Base-by-base conservation (phyloP, 2,329 filamentous ascomycete species). In the Xylariaceae sp. region DNA sequence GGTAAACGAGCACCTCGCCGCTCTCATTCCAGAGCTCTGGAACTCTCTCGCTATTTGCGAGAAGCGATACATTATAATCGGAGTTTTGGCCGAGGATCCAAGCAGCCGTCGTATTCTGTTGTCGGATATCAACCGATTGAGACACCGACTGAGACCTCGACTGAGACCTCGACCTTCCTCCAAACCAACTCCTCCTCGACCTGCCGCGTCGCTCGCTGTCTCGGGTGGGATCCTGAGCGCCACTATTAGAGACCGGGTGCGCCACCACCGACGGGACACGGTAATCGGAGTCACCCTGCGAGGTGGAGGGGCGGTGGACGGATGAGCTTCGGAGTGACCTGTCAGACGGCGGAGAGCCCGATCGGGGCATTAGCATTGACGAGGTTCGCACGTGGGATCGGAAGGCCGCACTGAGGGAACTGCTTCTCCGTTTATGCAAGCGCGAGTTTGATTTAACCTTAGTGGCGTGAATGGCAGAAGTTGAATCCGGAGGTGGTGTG, bases 21-120 rank as follows among this genome's bases (percentile, higher is more conserved):
- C 68, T 71, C 51, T 85, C 81, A 59, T 83, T 80, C 84, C 84
- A 87, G 18, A 87, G 68, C 66, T 87, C 84, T 1, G 83, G 81
- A 3, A 86, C 80, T 72, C 79, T 83, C 61, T 85, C 80, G 18
- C 76, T 78, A 41, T 77, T 78, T 19, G 73, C 65, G 49, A 86
- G 68, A 30, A 76, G 74, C 6, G 72, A 65, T 0, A 77, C 71
- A 63, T 80, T 84, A 64, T 86, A 86, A 49, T 85, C 81, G 12
- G 72, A 73, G 41, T 70, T 71, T 47, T 78, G 77, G 7, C 79
- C 76, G 59, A 84, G 70, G 37, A 85, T 72, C 83, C 83, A 86
- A 2, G 81, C 77, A 12, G 69, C 68, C 5, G 64, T 51, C 5
- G 55, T 56, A 18, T 58, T 59, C 47, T 55, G 60, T 29, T 47